Conservation (phyloP, 345 rosid genomes). For the Schrenkiella parvula region DNA sequence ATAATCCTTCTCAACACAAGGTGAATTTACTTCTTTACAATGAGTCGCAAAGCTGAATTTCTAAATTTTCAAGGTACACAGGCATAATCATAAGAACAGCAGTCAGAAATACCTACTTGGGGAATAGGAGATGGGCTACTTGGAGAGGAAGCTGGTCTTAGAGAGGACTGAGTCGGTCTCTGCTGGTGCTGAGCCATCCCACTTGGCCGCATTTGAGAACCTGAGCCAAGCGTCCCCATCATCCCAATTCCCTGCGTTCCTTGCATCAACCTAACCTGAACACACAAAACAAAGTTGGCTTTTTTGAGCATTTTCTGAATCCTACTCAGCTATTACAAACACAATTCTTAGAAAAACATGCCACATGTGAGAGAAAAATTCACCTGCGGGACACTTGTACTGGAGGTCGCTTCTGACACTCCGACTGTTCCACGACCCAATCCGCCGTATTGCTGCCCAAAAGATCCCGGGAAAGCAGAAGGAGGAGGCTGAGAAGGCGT, state of each 20-base stretch:
- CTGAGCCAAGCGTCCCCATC: constrained; percentile 59
- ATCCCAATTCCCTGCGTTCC: constrained; percentile 67
- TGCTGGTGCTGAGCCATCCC: constrained; percentile 72
- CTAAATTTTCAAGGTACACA: neutral
- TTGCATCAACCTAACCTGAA: constrained; percentile 57
- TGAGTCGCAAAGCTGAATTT: neutral
- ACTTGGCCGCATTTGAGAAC: constrained; percentile 63
- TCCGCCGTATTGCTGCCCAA: constrained; percentile 62
- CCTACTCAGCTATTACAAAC: neutral
- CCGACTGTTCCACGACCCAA: constrained; percentile 46
- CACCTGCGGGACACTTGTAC: constrained; percentile 51
- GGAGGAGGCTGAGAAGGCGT: constrained; percentile 45
- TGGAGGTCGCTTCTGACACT: constrained; percentile 46
- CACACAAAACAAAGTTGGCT: neutral
- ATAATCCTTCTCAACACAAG: neutral
- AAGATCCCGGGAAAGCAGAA: constrained; percentile 55
- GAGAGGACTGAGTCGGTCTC: constrained; percentile 67
- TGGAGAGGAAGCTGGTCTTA: constrained; percentile 56
- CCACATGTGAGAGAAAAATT: neutral
- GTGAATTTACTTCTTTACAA: neutral
- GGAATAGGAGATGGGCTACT: constrained; percentile 48
- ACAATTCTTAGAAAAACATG: neutral
- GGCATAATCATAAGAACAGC: neutral
- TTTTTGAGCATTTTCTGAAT: neutral
- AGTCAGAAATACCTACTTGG: constrained; percentile 47